Conservation (phyloP, 768 basidiomycete species). For the Trametes cingulata region DNA sequence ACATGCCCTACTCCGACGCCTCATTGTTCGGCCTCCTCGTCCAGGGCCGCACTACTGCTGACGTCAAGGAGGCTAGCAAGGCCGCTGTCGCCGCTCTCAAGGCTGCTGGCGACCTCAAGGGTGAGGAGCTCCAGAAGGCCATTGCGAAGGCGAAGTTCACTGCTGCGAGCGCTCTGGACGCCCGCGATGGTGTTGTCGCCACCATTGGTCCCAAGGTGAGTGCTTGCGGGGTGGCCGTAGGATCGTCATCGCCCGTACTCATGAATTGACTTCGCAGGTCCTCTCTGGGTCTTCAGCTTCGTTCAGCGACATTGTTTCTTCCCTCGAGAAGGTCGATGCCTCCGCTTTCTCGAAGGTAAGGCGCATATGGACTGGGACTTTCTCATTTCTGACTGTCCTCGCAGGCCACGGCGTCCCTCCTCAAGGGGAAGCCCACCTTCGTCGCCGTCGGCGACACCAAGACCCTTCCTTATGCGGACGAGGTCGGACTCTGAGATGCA, state of each 20-base stretch:
- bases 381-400: neutral
- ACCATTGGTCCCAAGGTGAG: conserved; percentile 66
- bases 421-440: conserved; percentile 80
- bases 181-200: conserved; percentile 63
- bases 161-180: conserved; percentile 69
- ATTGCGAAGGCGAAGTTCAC: conserved; percentile 87
- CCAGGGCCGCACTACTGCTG: conserved; percentile 62
- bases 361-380: neutral
- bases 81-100: conserved; percentile 68
- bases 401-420: conserved; percentile 65
- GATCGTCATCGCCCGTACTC: neutral
- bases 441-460: conserved; percentile 82
- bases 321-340: conserved; percentile 70
- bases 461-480: conserved; percentile 80
- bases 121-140: conserved; percentile 78
- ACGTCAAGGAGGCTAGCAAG: conserved; percentile 68
- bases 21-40: conserved; percentile 82
- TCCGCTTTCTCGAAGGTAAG: conserved; percentile 71
- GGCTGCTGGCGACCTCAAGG: conserved; percentile 40
- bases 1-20: conserved; percentile 91
- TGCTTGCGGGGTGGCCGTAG: conserved; percentile 13
- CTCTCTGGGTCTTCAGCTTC: conserved; percentile 59
- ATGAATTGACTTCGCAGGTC: conserved; percentile 44
- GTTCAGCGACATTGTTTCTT: conserved; percentile 60
- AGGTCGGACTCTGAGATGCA: conserved; percentile 66